These are phyloP conservation scores for Zymoseptoria passerinii DNA, from an alignment of 2,329 filamentous ascomycete species.

Conservation along the genomic window DNA sequence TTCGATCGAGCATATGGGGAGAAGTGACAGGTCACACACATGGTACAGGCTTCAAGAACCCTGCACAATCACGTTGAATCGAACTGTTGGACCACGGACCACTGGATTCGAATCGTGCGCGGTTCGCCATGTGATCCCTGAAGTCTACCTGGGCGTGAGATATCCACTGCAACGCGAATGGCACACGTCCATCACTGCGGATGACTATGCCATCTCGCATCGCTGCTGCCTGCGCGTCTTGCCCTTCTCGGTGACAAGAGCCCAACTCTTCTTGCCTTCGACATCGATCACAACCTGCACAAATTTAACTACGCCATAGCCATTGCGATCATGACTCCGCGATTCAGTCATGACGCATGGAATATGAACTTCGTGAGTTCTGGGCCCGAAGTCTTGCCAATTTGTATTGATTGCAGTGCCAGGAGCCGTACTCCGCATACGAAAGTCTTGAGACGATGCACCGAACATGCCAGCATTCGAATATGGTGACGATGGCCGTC, in stretches of 20 bases:
- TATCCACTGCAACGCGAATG: background rate
- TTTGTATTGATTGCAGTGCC: background rate
- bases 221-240: background rate
- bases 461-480: background rate
- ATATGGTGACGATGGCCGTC: background rate
- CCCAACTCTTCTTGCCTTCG: background rate
- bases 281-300: background rate
- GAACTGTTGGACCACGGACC: background rate
- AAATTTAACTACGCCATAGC: background rate
- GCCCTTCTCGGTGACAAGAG: background rate
- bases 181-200: background rate
- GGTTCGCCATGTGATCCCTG: background rate
- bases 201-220: background rate
- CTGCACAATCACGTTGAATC: background rate
- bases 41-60: no score
- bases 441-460: background rate
- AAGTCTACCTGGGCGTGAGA: no score
- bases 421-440: background rate
- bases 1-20: no score
- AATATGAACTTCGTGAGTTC: background rate
- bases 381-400: background rate
- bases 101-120: background rate
- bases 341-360: background rate
- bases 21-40: no score
- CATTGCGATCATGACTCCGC: no score